phyloP scores from a whole-genome alignment of 305 asterid genomes.

The Caryopteris hybrid region DNA sequence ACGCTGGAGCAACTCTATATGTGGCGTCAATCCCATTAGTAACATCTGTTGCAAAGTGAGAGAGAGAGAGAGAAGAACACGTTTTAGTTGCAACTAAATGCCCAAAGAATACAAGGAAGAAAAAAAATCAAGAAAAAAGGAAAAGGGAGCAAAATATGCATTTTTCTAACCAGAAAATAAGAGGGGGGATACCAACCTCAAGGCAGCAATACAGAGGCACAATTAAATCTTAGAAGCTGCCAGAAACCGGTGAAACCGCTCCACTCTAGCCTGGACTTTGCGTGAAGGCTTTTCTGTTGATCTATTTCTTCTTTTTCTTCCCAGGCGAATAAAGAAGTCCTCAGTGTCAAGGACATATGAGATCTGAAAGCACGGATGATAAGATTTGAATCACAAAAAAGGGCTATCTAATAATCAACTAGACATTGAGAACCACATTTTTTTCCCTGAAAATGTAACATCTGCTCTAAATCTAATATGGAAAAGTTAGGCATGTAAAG shows the following conservation, averaged over 20 bases:
- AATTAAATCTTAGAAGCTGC: conserved; percentile 14
- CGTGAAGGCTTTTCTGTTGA: conserved; percentile 17
- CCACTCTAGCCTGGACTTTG: conserved; percentile 25
- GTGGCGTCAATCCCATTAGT: background rate
- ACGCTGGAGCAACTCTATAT: conserved; percentile 15
- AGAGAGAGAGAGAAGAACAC: background rate
- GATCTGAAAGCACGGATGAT: conserved; percentile 26
- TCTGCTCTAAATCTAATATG: too few relatives aligned
- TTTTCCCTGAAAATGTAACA: background rate
- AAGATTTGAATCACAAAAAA: background rate
- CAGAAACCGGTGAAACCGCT: conserved; percentile 29
- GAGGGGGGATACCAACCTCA: background rate
- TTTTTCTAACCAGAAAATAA: background rate
- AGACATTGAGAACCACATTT: background rate
- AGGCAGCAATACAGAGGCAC: conserved; percentile 12
- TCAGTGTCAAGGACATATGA: conserved; percentile 46
- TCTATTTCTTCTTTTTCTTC: conserved; percentile 20
- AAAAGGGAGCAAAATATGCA: background rate
- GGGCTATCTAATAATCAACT: background rate
- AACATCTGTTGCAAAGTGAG: conserved; percentile 6
- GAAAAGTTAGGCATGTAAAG: too few relatives aligned
- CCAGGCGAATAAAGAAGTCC: conserved; percentile 41
- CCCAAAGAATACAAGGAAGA: background rate
- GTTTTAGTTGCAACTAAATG: background rate
- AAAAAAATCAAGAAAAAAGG: too few relatives aligned